Percentiles rank a stretch among this genome's conserved stretches.
Evolutionary conservation across 176 grass and related monocot genomes (phyloP).

Genomic region (Triticum turgidum): DNA sequence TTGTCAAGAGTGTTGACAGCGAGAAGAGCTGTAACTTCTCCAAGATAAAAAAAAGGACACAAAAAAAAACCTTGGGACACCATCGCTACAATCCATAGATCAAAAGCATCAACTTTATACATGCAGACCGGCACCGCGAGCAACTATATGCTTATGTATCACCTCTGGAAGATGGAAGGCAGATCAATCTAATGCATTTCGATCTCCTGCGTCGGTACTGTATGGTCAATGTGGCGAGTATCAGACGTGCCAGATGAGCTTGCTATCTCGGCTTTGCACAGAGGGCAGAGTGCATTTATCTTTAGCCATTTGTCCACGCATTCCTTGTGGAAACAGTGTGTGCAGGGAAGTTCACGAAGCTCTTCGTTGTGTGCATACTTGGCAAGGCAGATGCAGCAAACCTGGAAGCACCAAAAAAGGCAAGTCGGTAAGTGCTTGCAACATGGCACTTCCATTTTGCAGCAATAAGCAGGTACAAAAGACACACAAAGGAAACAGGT

Average conservation of each 20-base stretch:
- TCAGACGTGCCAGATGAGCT: slow-evolving; percentile 38
- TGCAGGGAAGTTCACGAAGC: slow-evolving; percentile 89
- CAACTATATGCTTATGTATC: slow-evolving; percentile 12
- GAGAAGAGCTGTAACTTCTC: slow-evolving; percentile 41
- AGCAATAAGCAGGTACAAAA: not conserved
- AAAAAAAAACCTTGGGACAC: not conserved
- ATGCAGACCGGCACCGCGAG: slow-evolving; percentile 11
- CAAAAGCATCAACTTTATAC: slow-evolving; percentile 35
- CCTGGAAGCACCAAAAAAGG: slow-evolving; percentile 40
- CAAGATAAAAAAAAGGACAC: not conserved
- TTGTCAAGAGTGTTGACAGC: slow-evolving; percentile 25
- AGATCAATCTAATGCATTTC: slow-evolving; percentile 34
- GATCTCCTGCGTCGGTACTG: slow-evolving; percentile 32
- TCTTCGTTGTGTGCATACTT: slow-evolving; percentile 87
- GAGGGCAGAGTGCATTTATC: slow-evolving; percentile 87
- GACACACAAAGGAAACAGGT: slow-evolving; percentile 15
- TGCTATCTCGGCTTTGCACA: slow-evolving; percentile 89
- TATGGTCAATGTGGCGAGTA: slow-evolving; percentile 21
- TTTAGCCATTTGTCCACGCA: slow-evolving; percentile 99
- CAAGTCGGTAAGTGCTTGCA: slow-evolving; percentile 19
- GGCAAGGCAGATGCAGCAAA: slow-evolving; percentile 91
- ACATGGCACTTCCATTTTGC: not conserved
- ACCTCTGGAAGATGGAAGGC: not conserved
- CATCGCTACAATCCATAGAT: slow-evolving; percentile 36
- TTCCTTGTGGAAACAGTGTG: slow-evolving; percentile 91